These are phyloP conservation scores for Thymus mandschuricus DNA, from an alignment of 257 asterid species.

Conservation along the genomic window DNA sequence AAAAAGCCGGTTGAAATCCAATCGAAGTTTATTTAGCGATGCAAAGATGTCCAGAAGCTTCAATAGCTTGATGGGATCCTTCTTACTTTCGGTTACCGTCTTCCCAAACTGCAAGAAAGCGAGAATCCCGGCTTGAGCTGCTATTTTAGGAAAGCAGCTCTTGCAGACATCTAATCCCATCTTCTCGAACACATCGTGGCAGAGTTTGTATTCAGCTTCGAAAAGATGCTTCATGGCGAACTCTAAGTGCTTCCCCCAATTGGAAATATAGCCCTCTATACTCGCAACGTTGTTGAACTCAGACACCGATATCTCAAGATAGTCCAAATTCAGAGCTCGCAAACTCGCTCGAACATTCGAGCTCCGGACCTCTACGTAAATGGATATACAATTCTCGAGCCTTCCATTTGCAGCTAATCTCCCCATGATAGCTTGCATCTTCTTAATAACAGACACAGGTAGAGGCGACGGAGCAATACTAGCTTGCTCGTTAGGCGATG, in stretches of 20 bases:
- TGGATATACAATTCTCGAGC: slow-evolving; percentile 74
- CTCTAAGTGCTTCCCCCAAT: slow-evolving; percentile 92
- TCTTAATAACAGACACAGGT: slow-evolving; percentile 72
- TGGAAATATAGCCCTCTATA: slow-evolving; percentile 68
- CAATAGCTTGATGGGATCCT: slow-evolving; percentile 83
- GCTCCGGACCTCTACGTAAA: slow-evolving; percentile 82
- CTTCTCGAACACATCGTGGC: slow-evolving; percentile 83
- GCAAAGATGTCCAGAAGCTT: slow-evolving; percentile 84
- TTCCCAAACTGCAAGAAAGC: slow-evolving; percentile 86
- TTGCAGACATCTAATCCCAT: slow-evolving; percentile 82
- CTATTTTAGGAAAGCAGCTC: slow-evolving; percentile 83
- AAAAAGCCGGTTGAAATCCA: slow-evolving; percentile 90
- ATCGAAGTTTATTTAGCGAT: slow-evolving; percentile 75
- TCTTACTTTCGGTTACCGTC: slow-evolving; percentile 81
- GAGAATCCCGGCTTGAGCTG: slow-evolving; percentile 79
- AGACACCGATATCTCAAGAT: slow-evolving; percentile 81
- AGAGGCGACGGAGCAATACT: slow-evolving; percentile 75
- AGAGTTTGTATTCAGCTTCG: slow-evolving; percentile 83
- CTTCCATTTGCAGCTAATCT: slow-evolving; percentile 62
- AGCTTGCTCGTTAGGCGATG: slow-evolving; percentile 57
- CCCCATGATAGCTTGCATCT: slow-evolving; percentile 79
- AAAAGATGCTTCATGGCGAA: slow-evolving; percentile 85
- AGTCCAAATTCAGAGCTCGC: slow-evolving; percentile 84
- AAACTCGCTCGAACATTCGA: slow-evolving; percentile 77
- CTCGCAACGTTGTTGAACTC: slow-evolving; percentile 79